Percentiles rank a stretch among this genome's conserved stretches.
These are phyloP conservation scores for Orbilia ellipsospora DNA, from an alignment of 2,329 filamentous ascomycete species.

Conservation along the genomic window DNA sequence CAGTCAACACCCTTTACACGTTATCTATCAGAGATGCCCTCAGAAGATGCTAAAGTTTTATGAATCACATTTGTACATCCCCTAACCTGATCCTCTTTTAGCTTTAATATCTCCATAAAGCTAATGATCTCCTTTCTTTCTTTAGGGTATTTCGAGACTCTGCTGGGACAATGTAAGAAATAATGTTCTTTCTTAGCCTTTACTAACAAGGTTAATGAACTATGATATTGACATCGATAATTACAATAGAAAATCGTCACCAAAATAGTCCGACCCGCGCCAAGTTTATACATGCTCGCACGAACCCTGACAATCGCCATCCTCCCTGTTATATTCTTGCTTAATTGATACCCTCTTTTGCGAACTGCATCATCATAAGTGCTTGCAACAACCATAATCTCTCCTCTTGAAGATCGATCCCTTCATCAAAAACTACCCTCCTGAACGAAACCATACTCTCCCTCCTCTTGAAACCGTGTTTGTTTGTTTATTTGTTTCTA, in stretches of 20 bases:
- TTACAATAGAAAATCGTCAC: conserved; percentile 22
- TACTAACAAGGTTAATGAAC: too few relatives aligned
- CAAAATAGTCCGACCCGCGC: background rate
- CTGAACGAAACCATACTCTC: too few relatives aligned
- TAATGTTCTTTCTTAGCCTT: background rate
- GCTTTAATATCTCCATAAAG: too few relatives aligned
- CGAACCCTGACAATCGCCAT: too few relatives aligned
- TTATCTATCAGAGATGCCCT: conserved; percentile 79
- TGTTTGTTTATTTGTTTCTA: too few relatives aligned
- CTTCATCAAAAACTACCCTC: too few relatives aligned
- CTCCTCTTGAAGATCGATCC: too few relatives aligned
- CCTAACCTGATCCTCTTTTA: background rate
- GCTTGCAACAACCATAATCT: too few relatives aligned
- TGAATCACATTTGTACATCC: conserved; percentile 65
- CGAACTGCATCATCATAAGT: too few relatives aligned
- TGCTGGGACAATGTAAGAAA: conserved; percentile 10
- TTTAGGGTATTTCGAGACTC: conserved; percentile 7
- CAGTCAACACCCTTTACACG: conserved; percentile 75
- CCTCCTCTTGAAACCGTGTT: too few relatives aligned
- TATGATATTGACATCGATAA: conserved; percentile 17
- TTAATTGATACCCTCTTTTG: background rate
- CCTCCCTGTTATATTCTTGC: background rate
- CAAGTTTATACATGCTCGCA: too few relatives aligned
- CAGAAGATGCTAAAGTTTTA: conserved; percentile 73
- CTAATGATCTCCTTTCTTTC: too few relatives aligned